A percentile compares a stretch with the other conserved stretches of the same genome.
These are phyloP conservation scores for Aspergillus sclerotiicarbonarius DNA, from an alignment of 495 filamentous ascomycete species.

Conservation along the genomic window DNA sequence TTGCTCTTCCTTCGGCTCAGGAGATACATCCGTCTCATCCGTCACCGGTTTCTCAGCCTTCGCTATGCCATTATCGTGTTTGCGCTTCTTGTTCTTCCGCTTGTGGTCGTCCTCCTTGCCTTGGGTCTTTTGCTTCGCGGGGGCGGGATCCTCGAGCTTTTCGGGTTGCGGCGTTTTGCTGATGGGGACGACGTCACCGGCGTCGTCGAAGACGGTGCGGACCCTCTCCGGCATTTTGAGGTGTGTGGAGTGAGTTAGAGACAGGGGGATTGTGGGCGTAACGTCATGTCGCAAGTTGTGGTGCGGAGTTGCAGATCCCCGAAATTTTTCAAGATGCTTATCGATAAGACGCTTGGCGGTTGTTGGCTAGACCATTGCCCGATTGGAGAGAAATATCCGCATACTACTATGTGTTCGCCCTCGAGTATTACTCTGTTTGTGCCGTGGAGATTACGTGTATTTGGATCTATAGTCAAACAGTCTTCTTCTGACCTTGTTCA, in stretches of 20 bases:
- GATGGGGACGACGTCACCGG: slow-evolving; percentile 16
- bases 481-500: not conserved
- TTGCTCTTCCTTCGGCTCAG: not conserved
- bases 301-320: slow-evolving; percentile 13
- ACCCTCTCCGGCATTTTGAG: slow-evolving; percentile 51
- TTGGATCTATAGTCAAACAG: too few species aligned
- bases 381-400: too few species aligned
- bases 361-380: too few species aligned
- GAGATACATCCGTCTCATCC: not conserved
- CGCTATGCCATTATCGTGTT: slow-evolving; percentile 31
- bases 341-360: slow-evolving; percentile 26
- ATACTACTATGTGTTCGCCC: too few species aligned
- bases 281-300: not conserved
- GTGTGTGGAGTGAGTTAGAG: not conserved
- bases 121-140: slow-evolving; percentile 13
- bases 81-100: slow-evolving; percentile 45
- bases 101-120: slow-evolving; percentile 29
- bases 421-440: too few species aligned
- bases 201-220: slow-evolving; percentile 39
- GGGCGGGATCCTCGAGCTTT: slow-evolving; percentile 11
- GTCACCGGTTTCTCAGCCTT: not conserved
- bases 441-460: too few species aligned
- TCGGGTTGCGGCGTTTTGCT: slow-evolving; percentile 5
- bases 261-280: not conserved
- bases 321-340: slow-evolving; percentile 32